Conservation (phyloP, 805 yeast genomes). For the Jamesozyma lodderae region DNA sequence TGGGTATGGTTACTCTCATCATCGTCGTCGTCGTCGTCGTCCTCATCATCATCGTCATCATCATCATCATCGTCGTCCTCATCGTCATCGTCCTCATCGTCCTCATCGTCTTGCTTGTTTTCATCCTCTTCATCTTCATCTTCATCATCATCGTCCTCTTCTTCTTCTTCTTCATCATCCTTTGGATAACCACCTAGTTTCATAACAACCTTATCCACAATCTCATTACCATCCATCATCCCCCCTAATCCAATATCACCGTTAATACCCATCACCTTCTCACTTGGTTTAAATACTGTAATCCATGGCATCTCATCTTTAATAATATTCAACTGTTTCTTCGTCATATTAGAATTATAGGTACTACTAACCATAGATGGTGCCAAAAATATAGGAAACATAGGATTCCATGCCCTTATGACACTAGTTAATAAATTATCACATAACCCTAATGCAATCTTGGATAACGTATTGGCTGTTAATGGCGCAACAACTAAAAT, state of each 20-base stretch:
- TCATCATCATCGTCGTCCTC: slow-evolving; percentile 46
- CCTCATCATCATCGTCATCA: slow-evolving; percentile 33
- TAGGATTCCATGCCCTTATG: slow-evolving; percentile 92
- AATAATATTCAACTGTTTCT: slow-evolving; percentile 65
- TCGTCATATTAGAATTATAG: slow-evolving; percentile 81
- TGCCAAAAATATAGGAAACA: slow-evolving; percentile 78
- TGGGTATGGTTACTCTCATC: slow-evolving; percentile 37
- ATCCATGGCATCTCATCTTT: slow-evolving; percentile 92
- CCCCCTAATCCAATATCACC: slow-evolving; percentile 99
- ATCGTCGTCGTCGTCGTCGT: slow-evolving; percentile 37
- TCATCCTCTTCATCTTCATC: slow-evolving; percentile 27
- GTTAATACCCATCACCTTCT: slow-evolving; percentile 82
- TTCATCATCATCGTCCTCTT: slow-evolving; percentile 35
- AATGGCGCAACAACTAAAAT: slow-evolving; percentile 83
- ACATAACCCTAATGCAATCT: slow-evolving; percentile 81
- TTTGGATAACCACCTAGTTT: slow-evolving; percentile 57
- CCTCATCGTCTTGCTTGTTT: slow-evolving; percentile 20
- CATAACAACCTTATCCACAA: slow-evolving; percentile 73
- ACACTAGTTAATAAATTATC: slow-evolving; percentile 86
- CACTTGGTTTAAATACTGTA: slow-evolving; percentile 82
- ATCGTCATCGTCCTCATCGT: slow-evolving; percentile 36
- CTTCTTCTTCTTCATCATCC: slow-evolving; percentile 40
- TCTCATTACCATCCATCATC: slow-evolving; percentile 95
- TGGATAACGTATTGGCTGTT: slow-evolving; percentile 88
- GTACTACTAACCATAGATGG: slow-evolving; percentile 94